Base-by-base conservation (phyloP, 768 basidiomycete species). In the Phylloporus sp. region DNA sequence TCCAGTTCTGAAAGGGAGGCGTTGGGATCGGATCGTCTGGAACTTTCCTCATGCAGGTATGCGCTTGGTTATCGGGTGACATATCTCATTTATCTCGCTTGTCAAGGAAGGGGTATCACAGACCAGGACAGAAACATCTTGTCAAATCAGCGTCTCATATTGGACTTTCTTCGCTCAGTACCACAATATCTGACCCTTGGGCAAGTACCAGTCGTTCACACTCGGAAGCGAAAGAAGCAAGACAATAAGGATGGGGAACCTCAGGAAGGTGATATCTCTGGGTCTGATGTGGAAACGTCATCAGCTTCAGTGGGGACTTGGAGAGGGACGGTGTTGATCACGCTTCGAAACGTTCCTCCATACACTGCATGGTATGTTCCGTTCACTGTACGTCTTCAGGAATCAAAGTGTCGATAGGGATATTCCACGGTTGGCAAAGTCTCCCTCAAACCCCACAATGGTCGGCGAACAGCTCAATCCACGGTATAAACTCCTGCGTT, bases 1-100 rank as follows among this genome's bases (percentile, higher is more conserved):
- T 34, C 52, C 77, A 6, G 63, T 67, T 6, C 67, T 95, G 41
- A 88, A 82, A 55, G 81, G 80, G 35, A 72, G 74, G 55, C 78
- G 71, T 49, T 88, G 87, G 80, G 86, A 92, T 69, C 81, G 80
- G 54, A 79, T 97, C 50, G 82, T 91, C 7, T 97, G 92, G 86
- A 97, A 98, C 67, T 98, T 97, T 65, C 95, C 95, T 52, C 95
- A 98, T 72, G 88, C 88, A 61, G 95, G 95, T 91, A 61, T 57
- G 81, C 62, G 12, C 42, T 50, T n/a, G 40, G 5, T 43, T 13
- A 27, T 40, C 16, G 10, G 0, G 39, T 12, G 10, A 45, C 10
- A 24, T 22, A 8, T 22, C 24, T 52, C 1, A 41, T 42, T 56
- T 44, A 48, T 22, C 20, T 34, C 28, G 32, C 18, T 20, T 34